Conservation (phyloP, 1,139 yeast genomes). For the Zygosaccharomyces pseudobailii region DNA sequence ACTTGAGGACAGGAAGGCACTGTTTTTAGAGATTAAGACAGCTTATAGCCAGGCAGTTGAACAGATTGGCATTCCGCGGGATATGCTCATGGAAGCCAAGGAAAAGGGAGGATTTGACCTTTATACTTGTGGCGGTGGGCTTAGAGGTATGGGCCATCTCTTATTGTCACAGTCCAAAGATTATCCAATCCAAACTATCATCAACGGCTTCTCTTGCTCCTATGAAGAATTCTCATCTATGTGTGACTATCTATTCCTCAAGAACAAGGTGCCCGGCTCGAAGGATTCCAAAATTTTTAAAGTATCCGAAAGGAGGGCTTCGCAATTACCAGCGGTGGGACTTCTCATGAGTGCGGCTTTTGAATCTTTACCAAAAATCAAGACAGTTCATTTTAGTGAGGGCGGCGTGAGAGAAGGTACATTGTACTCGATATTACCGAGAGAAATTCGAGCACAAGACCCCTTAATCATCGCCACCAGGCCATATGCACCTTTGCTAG, state of each 20-base stretch:
- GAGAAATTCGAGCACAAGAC: slow-evolving; percentile 52
- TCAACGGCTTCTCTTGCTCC: slow-evolving; percentile 58
- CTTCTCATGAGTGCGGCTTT: slow-evolving; percentile 54
- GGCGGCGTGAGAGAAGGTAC: slow-evolving; percentile 74
- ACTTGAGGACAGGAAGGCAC: slow-evolving; percentile 41
- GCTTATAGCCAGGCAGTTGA: slow-evolving; percentile 46
- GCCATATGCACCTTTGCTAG: slow-evolving; percentile 59
- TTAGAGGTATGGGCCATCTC: slow-evolving; percentile 59
- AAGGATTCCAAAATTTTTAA: slow-evolving; percentile 44
- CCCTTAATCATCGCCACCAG: slow-evolving; percentile 59
- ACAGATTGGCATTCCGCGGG: slow-evolving; percentile 42
- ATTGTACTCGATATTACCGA: slow-evolving; percentile 52
- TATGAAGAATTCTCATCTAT: slow-evolving; percentile 44
- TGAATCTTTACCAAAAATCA: slow-evolving; percentile 52
- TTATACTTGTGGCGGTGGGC: slow-evolving; percentile 65
- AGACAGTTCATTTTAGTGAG: slow-evolving; percentile 58
- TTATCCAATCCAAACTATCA: slow-evolving; percentile 57
- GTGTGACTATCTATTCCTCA: slow-evolving; percentile 46
- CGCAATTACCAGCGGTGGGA: slow-evolving; percentile 62
- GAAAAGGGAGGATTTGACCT: slow-evolving; percentile 52
- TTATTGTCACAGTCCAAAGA: slow-evolving; percentile 47
- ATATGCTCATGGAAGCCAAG: slow-evolving; percentile 43
- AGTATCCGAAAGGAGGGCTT: slow-evolving; percentile 55
- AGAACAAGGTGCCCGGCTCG: slow-evolving; percentile 39
- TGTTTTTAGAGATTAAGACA: slow-evolving; percentile 45